These are phyloP conservation scores for Echria macrotheca DNA, from an alignment of 495 filamentous ascomycete genomes.

Conservation along the genomic window DNA sequence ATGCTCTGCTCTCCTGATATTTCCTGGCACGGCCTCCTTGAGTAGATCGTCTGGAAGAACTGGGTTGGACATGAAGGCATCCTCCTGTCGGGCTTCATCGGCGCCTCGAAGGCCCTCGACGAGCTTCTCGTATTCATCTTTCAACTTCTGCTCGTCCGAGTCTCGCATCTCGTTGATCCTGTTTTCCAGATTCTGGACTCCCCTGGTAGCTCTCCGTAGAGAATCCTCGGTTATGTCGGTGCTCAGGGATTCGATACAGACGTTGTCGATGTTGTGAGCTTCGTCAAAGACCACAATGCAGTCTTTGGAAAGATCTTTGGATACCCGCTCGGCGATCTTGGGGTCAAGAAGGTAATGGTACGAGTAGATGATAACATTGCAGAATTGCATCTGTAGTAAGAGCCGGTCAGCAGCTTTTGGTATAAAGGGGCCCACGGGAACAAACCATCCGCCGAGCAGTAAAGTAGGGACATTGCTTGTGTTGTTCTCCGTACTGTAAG, in stretches of 20 bases:
- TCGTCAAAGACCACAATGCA: conserved; percentile 99
- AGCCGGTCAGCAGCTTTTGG: no score
- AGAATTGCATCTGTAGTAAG: conserved; percentile 75
- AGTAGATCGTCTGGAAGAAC: conserved; percentile 74
- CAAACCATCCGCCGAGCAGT: conserved; percentile 91
- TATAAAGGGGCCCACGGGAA: no score
- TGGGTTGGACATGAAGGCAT: conserved; percentile 92
- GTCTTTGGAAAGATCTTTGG: conserved; percentile 93
- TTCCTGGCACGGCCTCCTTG: conserved; percentile 93
- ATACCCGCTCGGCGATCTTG: conserved; percentile 96
- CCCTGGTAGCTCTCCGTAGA: conserved; percentile 77
- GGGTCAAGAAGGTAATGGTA: conserved; percentile 98
- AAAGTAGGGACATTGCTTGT: conserved; percentile 98
- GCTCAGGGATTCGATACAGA: conserved; percentile 96
- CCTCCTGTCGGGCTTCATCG: conserved; percentile 83
- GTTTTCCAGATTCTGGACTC: conserved; percentile 82
- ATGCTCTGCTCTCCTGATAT: conserved; percentile 93
- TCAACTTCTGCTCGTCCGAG: conserved; percentile 84
- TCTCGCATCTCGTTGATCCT: conserved; percentile 91
- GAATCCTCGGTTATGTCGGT: conserved; percentile 96
- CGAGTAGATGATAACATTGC: conserved; percentile 98
- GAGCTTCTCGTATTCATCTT: conserved; percentile 91
- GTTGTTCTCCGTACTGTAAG: conserved; percentile 80
- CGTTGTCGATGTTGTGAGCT: conserved; percentile 99
- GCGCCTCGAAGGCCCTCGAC: conserved; percentile 87